Evolutionary conservation across 768 basidiomycete genomes (phyloP).

Genomic region (Naganishia vaughanmartiniae): DNA sequence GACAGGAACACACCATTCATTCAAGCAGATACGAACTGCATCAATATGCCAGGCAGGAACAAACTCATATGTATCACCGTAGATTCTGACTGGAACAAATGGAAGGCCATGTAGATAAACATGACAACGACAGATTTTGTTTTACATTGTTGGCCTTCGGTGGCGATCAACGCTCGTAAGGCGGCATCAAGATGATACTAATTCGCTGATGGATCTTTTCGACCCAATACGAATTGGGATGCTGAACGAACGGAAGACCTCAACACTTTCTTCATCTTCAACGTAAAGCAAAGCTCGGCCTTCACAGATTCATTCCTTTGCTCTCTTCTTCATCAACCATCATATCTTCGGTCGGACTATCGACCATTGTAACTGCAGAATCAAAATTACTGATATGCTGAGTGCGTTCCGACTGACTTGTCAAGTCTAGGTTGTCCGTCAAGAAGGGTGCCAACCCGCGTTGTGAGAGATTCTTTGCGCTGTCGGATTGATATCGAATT

Average conservation of each 20-base stretch:
- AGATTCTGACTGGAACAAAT: not conserved
- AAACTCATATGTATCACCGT: not conserved
- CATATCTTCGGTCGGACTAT: not conserved
- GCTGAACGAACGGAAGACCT: too few species aligned
- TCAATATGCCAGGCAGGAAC: not conserved
- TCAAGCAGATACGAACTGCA: not conserved
- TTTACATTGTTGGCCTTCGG: not conserved
- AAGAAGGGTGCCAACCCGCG: not conserved
- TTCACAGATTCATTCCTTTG: not conserved
- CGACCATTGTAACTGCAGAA: not conserved
- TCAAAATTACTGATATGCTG: not conserved
- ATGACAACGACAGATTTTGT: not conserved
- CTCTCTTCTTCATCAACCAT: not conserved
- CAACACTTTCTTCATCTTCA: not conserved
- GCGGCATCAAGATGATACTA: not conserved
- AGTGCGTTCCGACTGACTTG: not conserved
- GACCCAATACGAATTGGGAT: too few species aligned
- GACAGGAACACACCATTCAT: not conserved
- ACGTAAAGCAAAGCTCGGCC: not conserved
- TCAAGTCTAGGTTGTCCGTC: not conserved
- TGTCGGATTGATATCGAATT: not conserved
- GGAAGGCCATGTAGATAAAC: constrained; percentile 2
- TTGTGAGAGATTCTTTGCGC: not conserved
- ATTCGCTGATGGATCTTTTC: not conserved
- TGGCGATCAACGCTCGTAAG: not conserved